Base-by-base conservation (phyloP, 148 eudicot genomes). In the Fagopyrum tataricum region DNA sequence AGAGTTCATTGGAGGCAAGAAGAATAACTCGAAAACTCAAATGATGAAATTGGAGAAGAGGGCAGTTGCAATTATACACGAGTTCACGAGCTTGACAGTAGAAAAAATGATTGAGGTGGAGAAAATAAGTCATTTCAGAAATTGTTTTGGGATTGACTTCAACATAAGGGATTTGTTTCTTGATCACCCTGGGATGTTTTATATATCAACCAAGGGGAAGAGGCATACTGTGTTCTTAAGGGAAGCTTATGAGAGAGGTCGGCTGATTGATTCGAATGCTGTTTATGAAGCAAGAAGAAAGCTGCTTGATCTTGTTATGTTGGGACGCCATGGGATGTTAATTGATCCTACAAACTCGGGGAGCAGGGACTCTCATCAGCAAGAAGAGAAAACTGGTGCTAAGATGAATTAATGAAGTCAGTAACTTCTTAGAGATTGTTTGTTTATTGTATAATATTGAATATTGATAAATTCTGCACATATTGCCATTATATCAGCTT, bases 171-270 rank as follows among this genome's bases (percentile, higher is more conserved):
- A 95, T 78, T 77, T 95, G 75, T 95, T 95, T 76, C 71, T 95
- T 80, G 99, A 95, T 78, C 96, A 95, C 75, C 99, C 99, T 4
- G 99, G 99, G 52, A 91, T 95, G 58, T 95, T 95, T 80, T 95
- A 95, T 78, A 70, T 95, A 75, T 95, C 99, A 1, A 87, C 88
- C 24, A 95, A 91, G 77, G 99, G 97, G 53, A 87, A 90, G 78
- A 88, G 82, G 67, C 92, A 95, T 64, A 90, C 97, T 4, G 92
- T 95, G 52, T 92, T 95, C 68, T 72, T 95, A 53, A 88, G 99
- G 71, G 99, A 95, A 76, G 96, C 96, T 6, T 95, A 91, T 75
- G 96, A 90, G 82, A 86, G 92, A 53, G 97, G 93, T 17, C 83
- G 91, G 42, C 81, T 94, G 86, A 84, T 91, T 67, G 81, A 89